Evolutionary conservation across 2,329 filamentous ascomycete species (phyloP).

Genomic region (Calonectria naviculata): DNA sequence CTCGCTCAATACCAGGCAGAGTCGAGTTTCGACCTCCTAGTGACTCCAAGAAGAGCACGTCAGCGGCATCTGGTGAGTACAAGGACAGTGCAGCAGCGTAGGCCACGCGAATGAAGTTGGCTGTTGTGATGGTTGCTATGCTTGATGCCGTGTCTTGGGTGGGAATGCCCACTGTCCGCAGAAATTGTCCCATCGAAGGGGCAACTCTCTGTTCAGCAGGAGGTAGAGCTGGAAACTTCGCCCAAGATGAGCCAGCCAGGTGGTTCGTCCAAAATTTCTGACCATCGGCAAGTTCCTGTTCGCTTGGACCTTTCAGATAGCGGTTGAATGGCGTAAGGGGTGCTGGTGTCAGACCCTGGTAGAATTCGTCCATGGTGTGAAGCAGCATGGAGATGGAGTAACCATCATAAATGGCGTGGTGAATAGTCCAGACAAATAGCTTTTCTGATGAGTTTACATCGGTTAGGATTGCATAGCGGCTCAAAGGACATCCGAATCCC

Average conservation of each 20-base stretch:
- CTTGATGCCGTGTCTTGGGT: neutral
- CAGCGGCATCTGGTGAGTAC: neutral
- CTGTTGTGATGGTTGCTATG: neutral
- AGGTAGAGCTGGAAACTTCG: neutral
- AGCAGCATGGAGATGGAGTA: neutral
- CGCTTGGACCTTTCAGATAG: neutral
- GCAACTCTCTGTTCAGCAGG: neutral
- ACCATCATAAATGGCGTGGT: neutral
- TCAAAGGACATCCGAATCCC: neutral
- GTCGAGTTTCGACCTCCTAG: neutral
- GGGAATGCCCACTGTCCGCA: neutral
- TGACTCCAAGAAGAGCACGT: neutral
- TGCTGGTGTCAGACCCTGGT: neutral
- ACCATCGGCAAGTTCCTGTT: neutral
- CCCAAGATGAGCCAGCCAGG: neutral
- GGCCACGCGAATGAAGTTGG: neutral
- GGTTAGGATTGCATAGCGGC: neutral
- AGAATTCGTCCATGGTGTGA: neutral
- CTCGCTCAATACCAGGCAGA: neutral
- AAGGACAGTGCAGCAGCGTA: neutral
- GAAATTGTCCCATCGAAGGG: neutral
- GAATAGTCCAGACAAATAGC: neutral
- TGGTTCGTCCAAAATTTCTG: neutral
- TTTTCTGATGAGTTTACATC: neutral
- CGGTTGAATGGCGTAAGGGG: neutral